These are phyloP conservation scores for Sugiyamaella neomexicana DNA, from an alignment of 1,139 yeast genomes.

Conservation along the genomic window DNA sequence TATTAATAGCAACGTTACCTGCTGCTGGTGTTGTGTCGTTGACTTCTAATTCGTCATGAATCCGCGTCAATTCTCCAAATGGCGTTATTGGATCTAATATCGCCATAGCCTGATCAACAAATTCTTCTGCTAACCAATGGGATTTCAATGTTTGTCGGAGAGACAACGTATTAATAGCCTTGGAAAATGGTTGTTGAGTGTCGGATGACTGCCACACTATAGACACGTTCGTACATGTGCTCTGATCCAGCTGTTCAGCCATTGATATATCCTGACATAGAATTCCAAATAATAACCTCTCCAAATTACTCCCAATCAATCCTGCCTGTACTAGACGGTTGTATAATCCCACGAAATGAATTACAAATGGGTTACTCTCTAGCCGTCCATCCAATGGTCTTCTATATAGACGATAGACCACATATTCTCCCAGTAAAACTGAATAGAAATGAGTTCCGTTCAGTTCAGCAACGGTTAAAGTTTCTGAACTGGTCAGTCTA, in stretches of 20 bases:
- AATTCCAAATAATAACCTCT: not conserved
- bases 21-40: not conserved
- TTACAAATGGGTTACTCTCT: conserved; percentile 22
- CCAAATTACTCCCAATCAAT: not conserved
- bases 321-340: not conserved
- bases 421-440: conserved; percentile 12
- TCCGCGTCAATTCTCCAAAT: not conserved
- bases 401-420: conserved; percentile 3
- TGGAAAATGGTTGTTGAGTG: not conserved
- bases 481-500: not conserved
- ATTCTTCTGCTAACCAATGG: conserved; percentile 18
- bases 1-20: not conserved
- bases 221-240: conserved; percentile 1
- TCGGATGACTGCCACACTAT: not conserved
- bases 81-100: conserved; percentile 13
- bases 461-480: not conserved
- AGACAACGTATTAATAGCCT: not conserved
- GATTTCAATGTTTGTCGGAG: conserved; percentile 2
- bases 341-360: conserved; percentile 19
- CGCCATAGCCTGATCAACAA: conserved; percentile 7
- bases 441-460: conserved; percentile 2
- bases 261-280: not conserved
- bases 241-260: conserved; percentile 5
- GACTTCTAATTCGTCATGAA: not conserved
- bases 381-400: not conserved